Evolutionary conservation across 805 yeast species (phyloP), one percentile per base, ranked within the genome.

Genomic region (Sungouiella thailandica): DNA sequence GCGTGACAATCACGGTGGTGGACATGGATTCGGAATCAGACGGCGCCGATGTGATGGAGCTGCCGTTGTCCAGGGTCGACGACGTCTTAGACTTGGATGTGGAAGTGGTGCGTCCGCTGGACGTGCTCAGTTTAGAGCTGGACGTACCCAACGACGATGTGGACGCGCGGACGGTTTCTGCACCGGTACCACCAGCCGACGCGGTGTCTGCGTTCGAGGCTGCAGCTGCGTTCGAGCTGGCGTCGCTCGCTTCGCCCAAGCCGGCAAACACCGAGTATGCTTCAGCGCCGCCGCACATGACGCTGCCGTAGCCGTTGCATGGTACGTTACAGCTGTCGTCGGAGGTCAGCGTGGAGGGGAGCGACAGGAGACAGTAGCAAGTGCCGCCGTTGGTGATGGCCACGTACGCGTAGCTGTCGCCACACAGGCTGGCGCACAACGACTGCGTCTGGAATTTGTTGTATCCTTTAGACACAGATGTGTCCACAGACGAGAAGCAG

Each of bases 231-330:
- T 23, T 22, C 19, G 5, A 30, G 12, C 28, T 23, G 25, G 32
- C 26, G 14, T 17, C 32, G 18, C 34, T 13, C 31, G 23, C 40
- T 7, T 34, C 23, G 5, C 59, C 65, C 2, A 32, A 17, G 16
- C 65, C 65, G 3, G 23, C 31, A 31, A 47, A 63, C 5, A 65
- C 60, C 13, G 53, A 37, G 49, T 51, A 68, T 3, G 58, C 56
- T 23, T 34, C 30, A 3, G 39, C 7, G 13, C 74, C 72, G 17
- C 74, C 74, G 42, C 74, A 68, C 14, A 31, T 53, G 14, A 43
- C 53, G 2, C 17, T 4, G 10, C 58, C 63, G 36, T 49, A 68
- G 6, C 72, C 72, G 28, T 41, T 27, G 47, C 74, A 68, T 1
- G 15, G 28, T 4, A 48, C 48, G 34, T 45, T 43, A 50, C 74